A percentile compares a stretch with the other conserved stretches of the same genome.
Conservation (phyloP, 495 filamentous ascomycete genomes). For the Penicillium cinerascens region DNA sequence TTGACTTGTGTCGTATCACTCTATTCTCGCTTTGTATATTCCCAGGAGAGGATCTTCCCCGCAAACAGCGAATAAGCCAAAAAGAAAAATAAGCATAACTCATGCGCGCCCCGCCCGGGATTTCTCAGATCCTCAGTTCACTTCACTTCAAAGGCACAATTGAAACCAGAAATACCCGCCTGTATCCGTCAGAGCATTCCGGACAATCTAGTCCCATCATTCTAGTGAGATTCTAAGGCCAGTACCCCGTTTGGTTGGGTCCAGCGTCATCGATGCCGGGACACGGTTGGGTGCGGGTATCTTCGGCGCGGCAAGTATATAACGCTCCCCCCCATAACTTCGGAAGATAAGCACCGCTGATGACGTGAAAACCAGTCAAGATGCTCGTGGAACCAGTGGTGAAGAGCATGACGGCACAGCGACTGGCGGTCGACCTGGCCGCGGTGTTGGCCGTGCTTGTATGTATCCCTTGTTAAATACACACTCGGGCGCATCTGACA, state of each 20-base stretch:
- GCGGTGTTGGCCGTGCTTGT: slow-evolving; percentile 21
- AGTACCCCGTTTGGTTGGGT: neutral
- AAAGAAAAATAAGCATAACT: slow-evolving; percentile 6
- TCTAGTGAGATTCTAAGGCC: too few species aligned
- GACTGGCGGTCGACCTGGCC: slow-evolving; percentile 14
- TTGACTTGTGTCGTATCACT: neutral
- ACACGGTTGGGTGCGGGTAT: slow-evolving; percentile 27
- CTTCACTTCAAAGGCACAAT: neutral
- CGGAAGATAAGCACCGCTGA: neutral
- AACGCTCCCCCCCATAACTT: slow-evolving; percentile 5
- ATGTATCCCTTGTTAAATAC: slow-evolving; percentile 8
- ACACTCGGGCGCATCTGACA: neutral
- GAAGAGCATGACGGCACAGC: slow-evolving; percentile 14
- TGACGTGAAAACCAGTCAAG: slow-evolving; percentile 1
- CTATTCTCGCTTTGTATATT: neutral
- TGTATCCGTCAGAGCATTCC: neutral
- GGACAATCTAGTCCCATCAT: neutral
- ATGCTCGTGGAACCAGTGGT: slow-evolving; percentile 25
- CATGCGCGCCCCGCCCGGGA: neutral
- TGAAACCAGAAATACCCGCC: slow-evolving; percentile 3
- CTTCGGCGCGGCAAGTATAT: slow-evolving; percentile 22
- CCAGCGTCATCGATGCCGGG: slow-evolving; percentile 14
- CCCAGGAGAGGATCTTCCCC: neutral
- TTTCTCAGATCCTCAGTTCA: neutral
- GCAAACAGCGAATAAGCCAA: neutral